phyloP scores from a whole-genome alignment of 495 filamentous ascomycete species.

The Halenospora varia region DNA sequence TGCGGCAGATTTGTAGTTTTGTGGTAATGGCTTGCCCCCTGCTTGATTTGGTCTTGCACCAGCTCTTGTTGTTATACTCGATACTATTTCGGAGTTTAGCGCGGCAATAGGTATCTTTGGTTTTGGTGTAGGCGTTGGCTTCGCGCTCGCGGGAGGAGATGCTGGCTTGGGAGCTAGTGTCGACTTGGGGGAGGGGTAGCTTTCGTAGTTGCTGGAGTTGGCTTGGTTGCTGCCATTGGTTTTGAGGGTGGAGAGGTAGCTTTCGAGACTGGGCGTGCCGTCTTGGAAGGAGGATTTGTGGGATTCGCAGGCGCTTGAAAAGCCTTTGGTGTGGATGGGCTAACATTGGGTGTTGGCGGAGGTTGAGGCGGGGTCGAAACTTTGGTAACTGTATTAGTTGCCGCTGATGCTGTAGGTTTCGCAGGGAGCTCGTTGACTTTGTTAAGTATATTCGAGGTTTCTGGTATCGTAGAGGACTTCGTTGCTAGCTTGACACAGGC shows the following conservation, averaged over 20 bases:
- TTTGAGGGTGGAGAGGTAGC: background rate
- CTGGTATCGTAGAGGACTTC: background rate
- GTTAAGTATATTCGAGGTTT: slow-evolving; percentile 17
- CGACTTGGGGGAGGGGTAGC: background rate
- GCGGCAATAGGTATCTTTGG: slow-evolving; percentile 16
- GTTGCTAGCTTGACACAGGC: too few species aligned
- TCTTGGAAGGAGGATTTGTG: slow-evolving; percentile 4
- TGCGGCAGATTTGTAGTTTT: slow-evolving; percentile 20
- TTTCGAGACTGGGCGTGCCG: background rate
- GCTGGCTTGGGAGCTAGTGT: slow-evolving; percentile 1
- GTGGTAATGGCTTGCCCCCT: slow-evolving; percentile 12
- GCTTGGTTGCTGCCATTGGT: slow-evolving; percentile 3
- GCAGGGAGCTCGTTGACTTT: slow-evolving; percentile 16
- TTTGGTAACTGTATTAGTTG: too few species aligned
- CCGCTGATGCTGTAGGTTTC: background rate
- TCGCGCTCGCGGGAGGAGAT: background rate
- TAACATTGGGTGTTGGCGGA: background rate
- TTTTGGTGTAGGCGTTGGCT: background rate
- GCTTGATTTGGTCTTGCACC: slow-evolving; percentile 21
- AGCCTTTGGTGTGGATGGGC: background rate
- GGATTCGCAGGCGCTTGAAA: background rate
- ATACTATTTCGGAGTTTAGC: slow-evolving; percentile 23
- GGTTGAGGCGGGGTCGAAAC: background rate
- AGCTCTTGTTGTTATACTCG: slow-evolving; percentile 17
- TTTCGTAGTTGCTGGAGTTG: background rate